These are phyloP conservation scores for Picea engelmannii DNA, from an alignment of 83 land plant genomes.

Conservation along the genomic window DNA sequence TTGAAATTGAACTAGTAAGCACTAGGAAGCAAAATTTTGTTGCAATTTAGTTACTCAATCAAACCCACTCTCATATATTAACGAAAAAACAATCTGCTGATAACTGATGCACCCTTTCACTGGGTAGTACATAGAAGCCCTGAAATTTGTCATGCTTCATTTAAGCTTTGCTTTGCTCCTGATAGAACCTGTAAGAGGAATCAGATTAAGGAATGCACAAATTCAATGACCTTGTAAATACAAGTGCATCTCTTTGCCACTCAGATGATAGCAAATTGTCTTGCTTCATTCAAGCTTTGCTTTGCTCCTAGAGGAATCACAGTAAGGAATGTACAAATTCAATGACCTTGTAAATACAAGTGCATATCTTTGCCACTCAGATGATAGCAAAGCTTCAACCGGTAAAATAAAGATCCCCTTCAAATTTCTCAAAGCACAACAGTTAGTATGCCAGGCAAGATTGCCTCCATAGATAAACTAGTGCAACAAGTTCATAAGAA, in stretches of 20 bases:
- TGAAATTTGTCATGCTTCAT: neutral
- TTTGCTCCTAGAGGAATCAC: neutral
- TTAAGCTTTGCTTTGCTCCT: neutral
- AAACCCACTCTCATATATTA: neutral
- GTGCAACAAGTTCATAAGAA: no score
- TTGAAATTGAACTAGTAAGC: no score
- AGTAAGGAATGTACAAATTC: neutral
- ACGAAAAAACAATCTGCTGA: neutral
- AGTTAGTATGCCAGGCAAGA: no score
- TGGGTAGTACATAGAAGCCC: neutral
- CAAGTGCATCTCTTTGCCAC: no score
- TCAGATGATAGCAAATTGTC: no score
- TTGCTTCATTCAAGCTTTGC: neutral
- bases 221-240: neutral
- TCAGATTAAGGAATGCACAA: neutral
- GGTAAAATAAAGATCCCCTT: no score
- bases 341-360: neutral
- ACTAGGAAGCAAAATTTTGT: no score
- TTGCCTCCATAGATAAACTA: no score
- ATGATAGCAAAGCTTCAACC: no score
- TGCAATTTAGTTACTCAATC: neutral
- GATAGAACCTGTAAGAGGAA: neutral
- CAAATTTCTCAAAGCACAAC: no score
- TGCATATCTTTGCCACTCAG: no score
- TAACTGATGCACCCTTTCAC: neutral